Evolutionary conservation across 306 rosid species (phyloP), one percentile per base, ranked within the genome.

Genomic region (Citrullus mucosospermus): DNA sequence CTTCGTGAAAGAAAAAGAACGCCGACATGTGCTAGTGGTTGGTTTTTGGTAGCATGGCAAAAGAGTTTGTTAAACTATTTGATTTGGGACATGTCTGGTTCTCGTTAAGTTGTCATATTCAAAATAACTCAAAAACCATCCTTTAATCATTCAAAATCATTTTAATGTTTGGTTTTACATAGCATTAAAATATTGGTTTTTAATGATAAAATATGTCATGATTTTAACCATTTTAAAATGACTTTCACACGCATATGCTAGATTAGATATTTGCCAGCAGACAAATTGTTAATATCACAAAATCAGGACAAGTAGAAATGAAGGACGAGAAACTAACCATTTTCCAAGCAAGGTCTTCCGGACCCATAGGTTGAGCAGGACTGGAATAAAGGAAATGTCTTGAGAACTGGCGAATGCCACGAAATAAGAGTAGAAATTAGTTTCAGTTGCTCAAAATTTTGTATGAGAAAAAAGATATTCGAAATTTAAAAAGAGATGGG

Each of bases 301-400:
- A 43, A 48, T 10, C 18, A 50, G 79, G 58, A 38, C 16, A 61
- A 36, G 28, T 50, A 59, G 73, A 6, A 34, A 41, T 30, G 0
- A 15, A 36, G 17, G 59, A 82, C 69, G 62, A 80, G 78, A 80
- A 53, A 80, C 92, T 53, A 85, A 95, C 98, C 98, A 95, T 92
- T 91, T 88, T 91, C 98, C 98, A 95, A 78, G 80, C 92, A 88
- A 95, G 85, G 85, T 95, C 97, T 91, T 92, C 98, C 17, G 97
- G 92, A 82, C 98, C 98, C 91, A 95, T 79, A 2, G 93, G 93
- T 86, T 87, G 97, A 80, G 98, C 97, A 43, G 98, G 98, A 84
- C 84, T 88, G 56, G 97, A 92, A 80, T 86, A 95, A 72, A 95
- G 76, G 84, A 95, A 92, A 85, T 95, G 97, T 82, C 92, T 91